These are phyloP conservation scores for Microcos paniculata DNA, from an alignment of 345 rosid genomes.

Conservation along the genomic window DNA sequence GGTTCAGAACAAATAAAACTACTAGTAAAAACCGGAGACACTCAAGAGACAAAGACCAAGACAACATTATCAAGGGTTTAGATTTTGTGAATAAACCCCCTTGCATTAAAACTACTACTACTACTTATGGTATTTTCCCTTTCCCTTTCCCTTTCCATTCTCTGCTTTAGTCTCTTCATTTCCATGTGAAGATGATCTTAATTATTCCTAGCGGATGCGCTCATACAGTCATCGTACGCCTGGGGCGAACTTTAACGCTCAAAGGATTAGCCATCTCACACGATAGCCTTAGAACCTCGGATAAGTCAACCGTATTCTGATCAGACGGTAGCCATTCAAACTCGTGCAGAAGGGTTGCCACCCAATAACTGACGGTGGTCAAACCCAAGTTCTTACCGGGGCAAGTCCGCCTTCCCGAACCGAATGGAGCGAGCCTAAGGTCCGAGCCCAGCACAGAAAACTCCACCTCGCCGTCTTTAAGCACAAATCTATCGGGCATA, in stretches of 20 bases:
- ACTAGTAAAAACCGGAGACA: not conserved
- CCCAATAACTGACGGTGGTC: conserved; percentile 67
- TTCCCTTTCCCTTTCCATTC: not conserved
- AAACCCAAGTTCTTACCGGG: conserved; percentile 77
- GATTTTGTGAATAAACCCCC: not conserved
- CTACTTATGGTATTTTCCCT: not conserved
- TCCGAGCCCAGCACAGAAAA: conserved; percentile 83
- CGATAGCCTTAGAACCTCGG: conserved; percentile 69
- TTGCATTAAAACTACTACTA: not conserved
- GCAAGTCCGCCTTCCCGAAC: conserved; percentile 80
- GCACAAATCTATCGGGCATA: conserved; percentile 63
- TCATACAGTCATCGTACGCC: conserved; percentile 24
- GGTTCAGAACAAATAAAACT: conserved; percentile 12
- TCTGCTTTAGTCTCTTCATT: not conserved
- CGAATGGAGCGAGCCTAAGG: conserved; percentile 82
- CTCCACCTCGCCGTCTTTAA: conserved; percentile 40
- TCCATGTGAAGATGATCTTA: not conserved
- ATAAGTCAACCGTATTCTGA: conserved; percentile 47
- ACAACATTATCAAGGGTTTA: conserved; percentile 9
- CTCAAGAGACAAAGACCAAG: not conserved
- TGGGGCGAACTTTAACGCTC: conserved; percentile 37
- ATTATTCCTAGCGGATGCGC: not conserved
- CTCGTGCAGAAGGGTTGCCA: conserved; percentile 66
- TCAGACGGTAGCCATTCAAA: conserved; percentile 53
- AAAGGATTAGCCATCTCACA: conserved; percentile 85